Conservation (phyloP, 192 early-diverging fungal genomes). For the Funneliformis geosporum region DNA sequence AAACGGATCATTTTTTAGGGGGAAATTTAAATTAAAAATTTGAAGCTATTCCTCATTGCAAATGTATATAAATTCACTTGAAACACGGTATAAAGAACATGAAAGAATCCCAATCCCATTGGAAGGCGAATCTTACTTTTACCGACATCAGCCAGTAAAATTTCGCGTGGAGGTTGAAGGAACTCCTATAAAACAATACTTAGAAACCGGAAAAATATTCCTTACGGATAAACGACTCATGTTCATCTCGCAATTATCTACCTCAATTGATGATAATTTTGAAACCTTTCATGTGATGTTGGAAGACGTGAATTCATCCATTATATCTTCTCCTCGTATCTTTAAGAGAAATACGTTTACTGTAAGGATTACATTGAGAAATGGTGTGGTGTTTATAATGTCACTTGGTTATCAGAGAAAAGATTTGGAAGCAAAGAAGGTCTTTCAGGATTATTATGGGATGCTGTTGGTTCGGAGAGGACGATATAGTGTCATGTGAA, state of each 20-base stretch:
- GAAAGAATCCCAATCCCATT: neutral
- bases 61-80: conserved; percentile 8
- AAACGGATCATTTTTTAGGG: no score
- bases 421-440: neutral
- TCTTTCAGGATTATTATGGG: conserved; percentile 17
- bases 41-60: no score
- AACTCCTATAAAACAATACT: neutral
- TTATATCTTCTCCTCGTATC: neutral
- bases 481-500: no score
- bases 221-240: conserved; percentile 23
- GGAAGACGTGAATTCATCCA: conserved; percentile 6
- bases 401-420: neutral
- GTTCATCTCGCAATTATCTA: neutral
- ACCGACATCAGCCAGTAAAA: conserved; percentile 16
- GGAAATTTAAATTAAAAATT: no score
- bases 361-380: neutral
- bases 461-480: neutral
- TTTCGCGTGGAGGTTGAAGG: neutral
- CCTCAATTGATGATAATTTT: neutral
- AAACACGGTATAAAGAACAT: neutral
- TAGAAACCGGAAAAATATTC: conserved; percentile 8
- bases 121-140: neutral
- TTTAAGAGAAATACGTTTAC: neutral
- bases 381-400: neutral
- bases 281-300: conserved; percentile 6